A percentile compares a stretch with the other conserved stretches of the same genome.
phyloP scores from a whole-genome alignment of 2,329 filamentous ascomycete genomes.

The Phialemonium atrogriseum region DNA sequence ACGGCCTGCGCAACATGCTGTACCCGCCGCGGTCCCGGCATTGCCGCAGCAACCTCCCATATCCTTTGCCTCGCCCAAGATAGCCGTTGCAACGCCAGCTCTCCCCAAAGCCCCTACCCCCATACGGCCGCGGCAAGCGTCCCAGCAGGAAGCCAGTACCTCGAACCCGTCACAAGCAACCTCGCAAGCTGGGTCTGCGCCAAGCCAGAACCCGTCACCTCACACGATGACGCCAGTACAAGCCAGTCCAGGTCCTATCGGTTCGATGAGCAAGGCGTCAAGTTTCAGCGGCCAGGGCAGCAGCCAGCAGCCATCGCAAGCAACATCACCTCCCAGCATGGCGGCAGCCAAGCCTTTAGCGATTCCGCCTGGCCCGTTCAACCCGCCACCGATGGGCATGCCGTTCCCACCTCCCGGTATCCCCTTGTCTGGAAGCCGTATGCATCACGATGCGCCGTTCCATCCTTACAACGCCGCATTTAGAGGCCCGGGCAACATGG shows the following conservation, averaged over 20 bases:
- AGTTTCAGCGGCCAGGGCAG: slow-evolving; percentile 28
- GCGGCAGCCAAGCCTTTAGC: slow-evolving; percentile 35
- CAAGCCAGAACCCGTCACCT: slow-evolving; percentile 51
- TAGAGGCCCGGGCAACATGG: slow-evolving; percentile 36
- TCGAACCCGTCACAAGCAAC: slow-evolving; percentile 57
- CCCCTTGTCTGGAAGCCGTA: slow-evolving; percentile 43
- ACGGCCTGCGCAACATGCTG: slow-evolving; percentile 30
- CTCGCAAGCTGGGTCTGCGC: slow-evolving; percentile 49
- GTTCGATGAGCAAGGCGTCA: slow-evolving; percentile 52
- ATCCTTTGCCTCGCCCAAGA: slow-evolving; percentile 67
- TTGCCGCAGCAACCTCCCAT: slow-evolving; percentile 53
- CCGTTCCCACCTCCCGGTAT: slow-evolving; percentile 39
- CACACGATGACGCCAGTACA: slow-evolving; percentile 56
- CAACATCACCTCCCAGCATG: slow-evolving; percentile 55
- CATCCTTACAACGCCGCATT: slow-evolving; percentile 33
- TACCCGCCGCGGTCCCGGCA: slow-evolving; percentile 36
- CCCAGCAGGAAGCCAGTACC: slow-evolving; percentile 70
- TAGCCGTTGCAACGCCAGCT: slow-evolving; percentile 69
- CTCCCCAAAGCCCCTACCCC: slow-evolving; percentile 78
- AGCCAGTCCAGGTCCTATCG: slow-evolving; percentile 55
- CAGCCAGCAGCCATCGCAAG: slow-evolving; percentile 30
- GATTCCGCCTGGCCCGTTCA: slow-evolving; percentile 38
- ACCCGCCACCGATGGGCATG: slow-evolving; percentile 49
- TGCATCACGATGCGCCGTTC: slow-evolving; percentile 44
- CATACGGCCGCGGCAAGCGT: slow-evolving; percentile 65